Percentiles rank a stretch among this genome's conserved stretches.
phyloP scores from a whole-genome alignment of 805 yeast genomes.

The Starmerella bacillaris region DNA sequence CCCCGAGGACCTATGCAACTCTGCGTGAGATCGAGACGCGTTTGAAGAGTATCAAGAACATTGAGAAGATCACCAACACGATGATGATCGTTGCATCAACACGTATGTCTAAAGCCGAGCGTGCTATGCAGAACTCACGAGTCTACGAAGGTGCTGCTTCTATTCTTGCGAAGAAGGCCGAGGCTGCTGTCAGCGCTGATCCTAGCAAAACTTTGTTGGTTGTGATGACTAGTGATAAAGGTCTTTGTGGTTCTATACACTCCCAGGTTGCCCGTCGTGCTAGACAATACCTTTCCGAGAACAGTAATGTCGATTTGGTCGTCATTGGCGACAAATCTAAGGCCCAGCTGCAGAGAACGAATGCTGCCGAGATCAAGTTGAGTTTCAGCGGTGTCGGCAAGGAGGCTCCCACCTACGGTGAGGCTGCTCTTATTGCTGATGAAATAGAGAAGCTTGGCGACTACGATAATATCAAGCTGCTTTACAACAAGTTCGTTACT shows the following conservation, averaged over 20 bases:
- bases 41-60: conserved; percentile 93
- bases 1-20: conserved; percentile 56
- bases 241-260: conserved; percentile 97
- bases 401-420: conserved; percentile 85
- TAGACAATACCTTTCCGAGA: conserved; percentile 43
- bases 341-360: conserved; percentile 72
- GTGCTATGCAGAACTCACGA: conserved; percentile 78
- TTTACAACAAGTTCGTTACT: conserved; percentile 73
- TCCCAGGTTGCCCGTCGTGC: conserved; percentile 84
- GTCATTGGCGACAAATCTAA: conserved; percentile 90
- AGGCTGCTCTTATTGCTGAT: conserved; percentile 76
- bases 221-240: conserved; percentile 91
- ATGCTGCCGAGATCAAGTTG: conserved; percentile 47
- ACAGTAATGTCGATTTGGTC: conserved; percentile 58
- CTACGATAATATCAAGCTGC: conserved; percentile 62
- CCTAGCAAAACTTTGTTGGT: conserved; percentile 57
- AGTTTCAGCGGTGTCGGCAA: conserved; percentile 87
- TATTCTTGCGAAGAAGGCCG: conserved; percentile 66
- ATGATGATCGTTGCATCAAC: conserved; percentile 99
- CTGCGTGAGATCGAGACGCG: conserved; percentile 97
- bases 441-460: conserved; percentile 45
- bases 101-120: conserved; percentile 85
- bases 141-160: conserved; percentile 63
- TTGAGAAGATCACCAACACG: conserved; percentile 97
- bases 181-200: conserved; percentile 40